Percentiles rank a stretch among this genome's conserved stretches.
Evolutionary conservation across 78 protist genomes (phyloP).

Genomic region (Trichosphaerium sp.): DNA sequence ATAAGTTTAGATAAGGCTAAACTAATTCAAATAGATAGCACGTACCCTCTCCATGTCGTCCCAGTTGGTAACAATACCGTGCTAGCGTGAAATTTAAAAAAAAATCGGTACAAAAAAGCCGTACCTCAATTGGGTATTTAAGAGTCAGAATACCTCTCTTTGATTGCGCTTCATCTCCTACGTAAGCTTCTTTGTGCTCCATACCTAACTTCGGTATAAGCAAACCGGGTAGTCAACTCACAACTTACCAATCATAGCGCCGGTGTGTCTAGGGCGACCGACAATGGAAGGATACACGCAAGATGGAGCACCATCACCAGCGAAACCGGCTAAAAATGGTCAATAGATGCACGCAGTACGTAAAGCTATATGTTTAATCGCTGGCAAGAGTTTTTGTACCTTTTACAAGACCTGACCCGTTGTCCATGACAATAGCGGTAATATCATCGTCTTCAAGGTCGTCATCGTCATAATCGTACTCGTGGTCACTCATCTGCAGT

Average conservation of each 20-base stretch:
- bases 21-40: background rate
- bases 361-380: no score
- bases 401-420: no score
- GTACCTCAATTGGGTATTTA: slow-evolving; percentile 47
- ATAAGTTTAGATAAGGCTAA: background rate
- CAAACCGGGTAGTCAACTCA: slow-evolving; percentile 45
- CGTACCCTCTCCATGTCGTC: slow-evolving; percentile 49
- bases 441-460: no score
- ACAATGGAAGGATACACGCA: background rate
- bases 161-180: slow-evolving; percentile 81
- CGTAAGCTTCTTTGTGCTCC: slow-evolving; percentile 52
- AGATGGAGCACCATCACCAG: slow-evolving; percentile 31
- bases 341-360: no score
- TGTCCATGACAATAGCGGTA: no score
- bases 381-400: no score
- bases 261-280: no score
- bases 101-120: no score
- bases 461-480: no score
- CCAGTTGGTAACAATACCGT: slow-evolving; percentile 34
- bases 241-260: slow-evolving; percentile 65
- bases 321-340: no score
- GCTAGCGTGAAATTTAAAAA: no score
- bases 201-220: slow-evolving; percentile 11
- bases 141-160: slow-evolving; percentile 63
- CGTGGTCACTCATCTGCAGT: no score